Conservation (phyloP, 441 rosid genomes). For the Mallotus repandus region DNA sequence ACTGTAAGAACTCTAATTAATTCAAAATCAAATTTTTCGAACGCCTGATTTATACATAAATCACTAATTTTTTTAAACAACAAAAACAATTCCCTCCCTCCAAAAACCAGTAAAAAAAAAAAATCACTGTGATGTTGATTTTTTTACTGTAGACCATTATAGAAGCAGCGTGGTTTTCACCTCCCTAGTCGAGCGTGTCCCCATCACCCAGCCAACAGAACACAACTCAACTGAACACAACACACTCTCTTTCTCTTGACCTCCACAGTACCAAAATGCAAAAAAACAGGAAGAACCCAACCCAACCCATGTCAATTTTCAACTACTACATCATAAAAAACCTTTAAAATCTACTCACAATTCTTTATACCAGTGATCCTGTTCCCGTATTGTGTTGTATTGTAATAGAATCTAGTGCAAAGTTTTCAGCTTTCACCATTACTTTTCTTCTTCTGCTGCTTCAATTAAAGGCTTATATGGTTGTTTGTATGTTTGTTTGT, state of each 20-base stretch:
- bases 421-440: neutral
- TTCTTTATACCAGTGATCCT: neutral
- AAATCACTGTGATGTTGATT: too few species aligned
- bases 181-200: slow-evolving; percentile 18
- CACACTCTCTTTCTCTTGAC: slow-evolving; percentile 19
- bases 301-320: slow-evolving; percentile 10
- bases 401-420: neutral
- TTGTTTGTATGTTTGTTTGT: neutral
- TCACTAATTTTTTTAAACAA: too few species aligned
- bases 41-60: too few species aligned
- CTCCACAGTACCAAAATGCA: slow-evolving; percentile 11
- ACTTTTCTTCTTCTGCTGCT: neutral
- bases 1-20: too few species aligned
- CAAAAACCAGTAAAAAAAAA: too few species aligned
- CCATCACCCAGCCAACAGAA: slow-evolving; percentile 14
- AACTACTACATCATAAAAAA: neutral
- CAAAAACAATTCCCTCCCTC: too few species aligned
- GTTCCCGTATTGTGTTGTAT: neutral
- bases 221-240: neutral
- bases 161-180: slow-evolving; percentile 2
- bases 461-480: slow-evolving; percentile 17
- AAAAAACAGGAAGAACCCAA: neutral
- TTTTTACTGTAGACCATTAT: too few species aligned
- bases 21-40: too few species aligned
- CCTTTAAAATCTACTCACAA: neutral